Evolutionary conservation across 495 filamentous ascomycete species (phyloP), one percentile per base, ranked within the genome.

Genomic region (Trichocladium uniseriatum): DNA sequence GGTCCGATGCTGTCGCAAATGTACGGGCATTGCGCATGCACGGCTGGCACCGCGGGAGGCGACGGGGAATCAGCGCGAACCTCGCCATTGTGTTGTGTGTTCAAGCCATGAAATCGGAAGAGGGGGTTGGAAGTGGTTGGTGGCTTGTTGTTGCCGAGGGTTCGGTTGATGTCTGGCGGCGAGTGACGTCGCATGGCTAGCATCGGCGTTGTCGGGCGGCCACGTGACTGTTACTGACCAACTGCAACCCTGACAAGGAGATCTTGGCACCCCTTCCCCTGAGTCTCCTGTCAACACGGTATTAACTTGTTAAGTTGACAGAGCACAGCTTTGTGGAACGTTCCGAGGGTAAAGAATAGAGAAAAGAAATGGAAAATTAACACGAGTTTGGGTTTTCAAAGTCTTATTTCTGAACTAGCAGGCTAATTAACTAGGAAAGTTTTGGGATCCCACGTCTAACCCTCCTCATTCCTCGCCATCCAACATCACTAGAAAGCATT

Each of bases 1-100:
- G 64, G 38, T 65, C 60, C 16, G 67, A 57, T 15, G 66, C 67
- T 48, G 69, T 70, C 43, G 70, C 69, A 37, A 65, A 69, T 15
- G 63, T 46, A 29, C 68, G 61, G 4, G 22, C 24, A 38, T 14
- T 38, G 35, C 22, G 38, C 20, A 48, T 19, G 38, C 34, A 42
- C n/a, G 51, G 38, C 31, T 34, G 44, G 27, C n/a, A 19, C 29
- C 29, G 43, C 36, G 42, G 40, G 16, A 57, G 27, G 21, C 49
- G 57, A n/a, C 53, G 55, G 11, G 57, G 51, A 40, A 45, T n/a
- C 41, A 60, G 43, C 40, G 56, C 35, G 29, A 48, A 48, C 52
- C 55, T 52, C 48, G 57, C 52, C 57, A 60, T 60, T 2, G 41
- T 45, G 38, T 48, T 36, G 43, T 29, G 22, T 49, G 52, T 37